Conservation (phyloP, 768 basidiomycete genomes). For the Mycena crocata region DNA sequence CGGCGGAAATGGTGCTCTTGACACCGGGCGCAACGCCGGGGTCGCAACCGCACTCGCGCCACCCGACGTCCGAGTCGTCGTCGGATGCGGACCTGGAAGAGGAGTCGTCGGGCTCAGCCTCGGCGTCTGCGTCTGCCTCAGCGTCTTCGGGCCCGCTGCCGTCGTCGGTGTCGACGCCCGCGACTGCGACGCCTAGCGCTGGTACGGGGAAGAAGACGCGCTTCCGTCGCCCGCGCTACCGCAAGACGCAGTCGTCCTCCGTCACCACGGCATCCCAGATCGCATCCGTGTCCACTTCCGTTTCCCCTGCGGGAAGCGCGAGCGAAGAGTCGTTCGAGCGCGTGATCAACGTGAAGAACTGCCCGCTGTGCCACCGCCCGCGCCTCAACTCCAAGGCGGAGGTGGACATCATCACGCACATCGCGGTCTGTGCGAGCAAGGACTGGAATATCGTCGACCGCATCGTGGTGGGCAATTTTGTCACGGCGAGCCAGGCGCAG, state of each 20-base stretch:
- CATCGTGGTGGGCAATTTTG: slow-evolving; percentile 94
- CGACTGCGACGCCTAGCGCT: slow-evolving; percentile 22
- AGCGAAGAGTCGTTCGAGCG: slow-evolving; percentile 69
- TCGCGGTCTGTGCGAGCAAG: slow-evolving; percentile 94
- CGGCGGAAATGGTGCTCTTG: slow-evolving; percentile 50
- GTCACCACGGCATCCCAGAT: slow-evolving; percentile 34
- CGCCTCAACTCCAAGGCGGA: slow-evolving; percentile 88
- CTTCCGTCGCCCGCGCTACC: slow-evolving; percentile 37
- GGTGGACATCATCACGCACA: slow-evolving; percentile 94
- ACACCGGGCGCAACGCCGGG: slow-evolving; percentile 17
- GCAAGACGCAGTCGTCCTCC: slow-evolving; percentile 30
- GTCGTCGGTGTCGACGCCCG: slow-evolving; percentile 22
- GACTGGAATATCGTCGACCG: slow-evolving; percentile 93
- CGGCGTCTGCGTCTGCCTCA: slow-evolving; percentile 21
- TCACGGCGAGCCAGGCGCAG: slow-evolving; percentile 94
- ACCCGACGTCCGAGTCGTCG: slow-evolving; percentile 53
- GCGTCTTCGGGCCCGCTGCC: neutral
- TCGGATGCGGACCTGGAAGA: slow-evolving; percentile 56
- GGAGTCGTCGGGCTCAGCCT: slow-evolving; percentile 45
- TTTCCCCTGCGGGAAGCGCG: slow-evolving; percentile 20
- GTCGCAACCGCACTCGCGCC: slow-evolving; percentile 29
- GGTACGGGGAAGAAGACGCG: slow-evolving; percentile 35
- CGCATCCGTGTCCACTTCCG: slow-evolving; percentile 28
- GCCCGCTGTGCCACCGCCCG: slow-evolving; percentile 93
- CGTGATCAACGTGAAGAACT: slow-evolving; percentile 95